A percentile compares a stretch with the other conserved stretches of the same genome.
phyloP scores from a whole-genome alignment of 2,329 filamentous ascomycete genomes.

The Truncatella angustata region DNA sequence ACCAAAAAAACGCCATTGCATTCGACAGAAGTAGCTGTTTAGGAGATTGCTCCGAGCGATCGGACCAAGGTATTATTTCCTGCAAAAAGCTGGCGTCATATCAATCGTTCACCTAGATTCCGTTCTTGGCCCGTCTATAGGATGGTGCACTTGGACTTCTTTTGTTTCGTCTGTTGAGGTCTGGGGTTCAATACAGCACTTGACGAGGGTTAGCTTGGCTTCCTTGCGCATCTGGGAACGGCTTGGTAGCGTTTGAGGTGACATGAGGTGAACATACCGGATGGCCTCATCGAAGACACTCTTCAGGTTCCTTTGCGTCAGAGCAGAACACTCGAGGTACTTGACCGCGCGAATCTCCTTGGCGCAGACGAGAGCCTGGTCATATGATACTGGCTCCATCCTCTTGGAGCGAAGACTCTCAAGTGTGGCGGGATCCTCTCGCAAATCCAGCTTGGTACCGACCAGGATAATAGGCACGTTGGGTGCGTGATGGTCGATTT shows the following conservation, averaged over 20 bases:
- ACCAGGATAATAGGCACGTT: constrained; percentile 96
- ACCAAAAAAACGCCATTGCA: constrained; percentile 29
- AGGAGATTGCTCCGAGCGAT: not conserved
- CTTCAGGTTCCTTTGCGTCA: constrained; percentile 96
- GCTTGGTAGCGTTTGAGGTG: not conserved
- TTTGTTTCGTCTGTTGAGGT: constrained; percentile 55
- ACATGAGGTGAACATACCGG: constrained; percentile 59
- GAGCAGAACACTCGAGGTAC: constrained; percentile 95
- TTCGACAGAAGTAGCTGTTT: constrained; percentile 24
- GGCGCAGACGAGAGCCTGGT: constrained; percentile 82
- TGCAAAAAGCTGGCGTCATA: constrained; percentile 14
- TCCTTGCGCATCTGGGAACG: not conserved
- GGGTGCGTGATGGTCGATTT: constrained; percentile 95
- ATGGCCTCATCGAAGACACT: constrained; percentile 99
- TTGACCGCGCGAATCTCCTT: constrained; percentile 96
- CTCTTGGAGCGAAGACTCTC: constrained; percentile 85
- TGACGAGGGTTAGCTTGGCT: constrained; percentile 15
- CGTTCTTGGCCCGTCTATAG: constrained; percentile 51
- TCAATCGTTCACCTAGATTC: not conserved
- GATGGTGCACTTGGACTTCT: constrained; percentile 68
- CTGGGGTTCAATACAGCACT: constrained; percentile 73
- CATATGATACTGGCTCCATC: constrained; percentile 96
- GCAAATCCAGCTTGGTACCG: constrained; percentile 92
- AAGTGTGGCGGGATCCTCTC: constrained; percentile 81
- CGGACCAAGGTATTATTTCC: constrained; percentile 13